Percentiles rank a stretch among this genome's conserved stretches.
Conservation (phyloP, 75 land plant genomes). For the Ceratopteris richardii region DNA sequence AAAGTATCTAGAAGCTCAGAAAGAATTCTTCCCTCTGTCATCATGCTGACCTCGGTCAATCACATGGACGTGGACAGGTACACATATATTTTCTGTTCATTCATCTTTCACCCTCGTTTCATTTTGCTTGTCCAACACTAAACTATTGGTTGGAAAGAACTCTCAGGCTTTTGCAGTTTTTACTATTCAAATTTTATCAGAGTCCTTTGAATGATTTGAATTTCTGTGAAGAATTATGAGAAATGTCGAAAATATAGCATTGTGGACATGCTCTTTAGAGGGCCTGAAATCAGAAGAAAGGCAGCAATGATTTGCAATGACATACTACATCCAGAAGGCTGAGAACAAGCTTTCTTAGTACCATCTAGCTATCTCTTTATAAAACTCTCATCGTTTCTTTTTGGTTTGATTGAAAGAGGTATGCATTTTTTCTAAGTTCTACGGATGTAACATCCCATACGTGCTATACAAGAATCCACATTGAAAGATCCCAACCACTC, state of each 20-base stretch:
- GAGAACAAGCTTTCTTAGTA: neutral
- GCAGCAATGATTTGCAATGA: too few species aligned
- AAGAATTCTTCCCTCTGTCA: neutral
- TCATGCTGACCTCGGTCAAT: conserved; percentile 34
- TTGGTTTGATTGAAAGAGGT: too few species aligned
- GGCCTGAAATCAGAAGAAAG: too few species aligned
- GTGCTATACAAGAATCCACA: too few species aligned
- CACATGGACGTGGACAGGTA: conserved; percentile 28
- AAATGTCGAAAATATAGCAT: neutral
- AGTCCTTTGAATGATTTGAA: conserved; percentile 20
- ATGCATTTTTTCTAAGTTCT: too few species aligned
- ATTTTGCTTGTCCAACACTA: neutral
- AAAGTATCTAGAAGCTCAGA: neutral
- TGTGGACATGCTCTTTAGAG: too few species aligned
- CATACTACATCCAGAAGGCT: too few species aligned
- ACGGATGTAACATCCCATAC: too few species aligned
- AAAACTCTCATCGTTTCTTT: neutral
- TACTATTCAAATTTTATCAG: conserved; percentile 16
- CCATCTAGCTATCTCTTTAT: neutral
- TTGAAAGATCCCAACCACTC: too few species aligned
- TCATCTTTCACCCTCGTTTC: neutral
- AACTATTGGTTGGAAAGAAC: neutral
- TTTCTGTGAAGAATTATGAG: conserved; percentile 16
- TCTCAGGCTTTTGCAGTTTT: conserved; percentile 22
- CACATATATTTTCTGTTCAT: neutral